phyloP scores from a whole-genome alignment of 2,329 filamentous ascomycete species.

The Calonectria pauciramosa region DNA sequence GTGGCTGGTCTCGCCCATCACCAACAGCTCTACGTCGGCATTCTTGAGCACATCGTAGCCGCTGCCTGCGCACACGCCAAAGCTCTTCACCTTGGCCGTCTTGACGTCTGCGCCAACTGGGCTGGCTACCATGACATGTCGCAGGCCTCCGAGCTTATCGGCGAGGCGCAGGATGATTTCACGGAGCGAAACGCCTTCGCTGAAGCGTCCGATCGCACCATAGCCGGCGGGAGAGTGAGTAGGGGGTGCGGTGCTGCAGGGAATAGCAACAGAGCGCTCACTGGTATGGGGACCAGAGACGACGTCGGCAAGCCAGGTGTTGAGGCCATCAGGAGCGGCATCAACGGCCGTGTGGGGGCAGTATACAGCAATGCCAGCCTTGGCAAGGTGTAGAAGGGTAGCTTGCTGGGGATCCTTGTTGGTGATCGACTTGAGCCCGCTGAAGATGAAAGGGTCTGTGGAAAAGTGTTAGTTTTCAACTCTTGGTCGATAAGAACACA shows the following conservation, averaged over 20 bases:
- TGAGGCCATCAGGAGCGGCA: slow-evolving; percentile 85
- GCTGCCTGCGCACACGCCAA: slow-evolving; percentile 92
- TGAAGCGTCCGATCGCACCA: slow-evolving; percentile 63
- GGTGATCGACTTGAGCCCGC: slow-evolving; percentile 89
- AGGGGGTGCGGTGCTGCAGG: slow-evolving; percentile 57
- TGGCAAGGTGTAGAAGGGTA: slow-evolving; percentile 84
- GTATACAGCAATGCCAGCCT: slow-evolving; percentile 94
- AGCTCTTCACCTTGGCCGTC: slow-evolving; percentile 68
- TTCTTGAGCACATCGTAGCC: slow-evolving; percentile 82
- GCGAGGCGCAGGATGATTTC: slow-evolving; percentile 70
- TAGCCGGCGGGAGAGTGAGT: slow-evolving; percentile 66
- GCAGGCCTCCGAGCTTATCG: slow-evolving; percentile 75
- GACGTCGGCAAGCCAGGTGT: slow-evolving; percentile 94
- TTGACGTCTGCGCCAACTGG: slow-evolving; percentile 62
- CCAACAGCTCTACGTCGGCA: slow-evolving; percentile 81
- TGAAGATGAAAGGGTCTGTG: slow-evolving; percentile 95
- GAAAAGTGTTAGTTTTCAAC: neutral
- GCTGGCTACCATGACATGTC: slow-evolving; percentile 63
- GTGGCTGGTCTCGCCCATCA: slow-evolving; percentile 94
- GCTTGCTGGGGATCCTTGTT: slow-evolving; percentile 88
- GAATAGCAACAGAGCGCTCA: slow-evolving; percentile 60
- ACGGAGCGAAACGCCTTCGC: slow-evolving; percentile 53
- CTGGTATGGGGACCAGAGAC: slow-evolving; percentile 70
- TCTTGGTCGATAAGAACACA: neutral
- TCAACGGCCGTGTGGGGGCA: slow-evolving; percentile 96